Conservation (phyloP, 2,329 filamentous ascomycete genomes). For the Botrytis fabae region DNA sequence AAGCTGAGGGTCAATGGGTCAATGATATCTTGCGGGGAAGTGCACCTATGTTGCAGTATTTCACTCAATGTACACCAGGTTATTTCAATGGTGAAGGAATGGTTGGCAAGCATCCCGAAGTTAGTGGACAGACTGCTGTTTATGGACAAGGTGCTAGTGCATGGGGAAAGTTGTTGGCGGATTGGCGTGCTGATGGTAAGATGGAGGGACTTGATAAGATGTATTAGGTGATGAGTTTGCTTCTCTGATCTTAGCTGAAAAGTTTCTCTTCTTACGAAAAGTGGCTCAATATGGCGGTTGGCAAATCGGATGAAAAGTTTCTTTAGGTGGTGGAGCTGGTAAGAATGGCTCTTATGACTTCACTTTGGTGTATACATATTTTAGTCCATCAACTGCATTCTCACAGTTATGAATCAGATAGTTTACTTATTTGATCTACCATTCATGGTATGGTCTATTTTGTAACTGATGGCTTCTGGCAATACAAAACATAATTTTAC, state of each 20-base stretch:
- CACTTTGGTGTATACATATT: neutral
- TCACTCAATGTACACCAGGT: slow-evolving; percentile 12
- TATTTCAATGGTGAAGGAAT: slow-evolving; percentile 20
- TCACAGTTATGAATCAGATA: neutral
- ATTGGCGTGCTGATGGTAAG: slow-evolving; percentile 9
- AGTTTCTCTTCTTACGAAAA: neutral
- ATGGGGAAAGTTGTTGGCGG: slow-evolving; percentile 18
- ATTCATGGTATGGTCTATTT: neutral
- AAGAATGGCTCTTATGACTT: neutral
- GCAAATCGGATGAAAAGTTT: neutral
- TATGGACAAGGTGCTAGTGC: slow-evolving; percentile 17
- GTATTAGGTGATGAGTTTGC: neutral
- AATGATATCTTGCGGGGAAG: slow-evolving; percentile 2
- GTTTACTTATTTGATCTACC: neutral
- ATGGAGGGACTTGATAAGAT: slow-evolving; percentile 17
- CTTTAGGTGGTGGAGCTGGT: neutral
- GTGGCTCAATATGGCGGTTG: neutral
- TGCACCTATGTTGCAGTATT: slow-evolving; percentile 7
- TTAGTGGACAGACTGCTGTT: neutral
- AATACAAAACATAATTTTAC: neutral
- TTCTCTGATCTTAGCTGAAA: neutral
- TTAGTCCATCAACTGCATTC: neutral
- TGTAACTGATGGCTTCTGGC: neutral
- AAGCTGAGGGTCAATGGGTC: slow-evolving; percentile 14
- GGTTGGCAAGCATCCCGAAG: slow-evolving; percentile 6